A percentile compares a stretch with the other conserved stretches of the same genome.
Conservation (phyloP, 352 stramenopile genomes). For the Blastocystis hominis region DNA sequence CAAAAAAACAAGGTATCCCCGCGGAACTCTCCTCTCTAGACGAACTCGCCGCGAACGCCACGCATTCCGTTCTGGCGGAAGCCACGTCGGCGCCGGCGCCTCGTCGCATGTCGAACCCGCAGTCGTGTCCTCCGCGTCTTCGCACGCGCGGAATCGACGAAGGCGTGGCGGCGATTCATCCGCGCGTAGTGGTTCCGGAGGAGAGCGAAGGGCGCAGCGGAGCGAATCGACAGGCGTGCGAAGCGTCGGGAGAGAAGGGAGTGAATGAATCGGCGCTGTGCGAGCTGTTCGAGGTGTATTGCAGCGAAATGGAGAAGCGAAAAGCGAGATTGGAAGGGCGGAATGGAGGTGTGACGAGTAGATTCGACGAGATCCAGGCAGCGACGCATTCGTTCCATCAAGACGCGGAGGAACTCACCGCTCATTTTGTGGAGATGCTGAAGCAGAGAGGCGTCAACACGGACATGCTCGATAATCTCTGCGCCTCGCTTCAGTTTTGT, state of each 20-base stretch:
- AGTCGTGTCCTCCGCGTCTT: neutral
- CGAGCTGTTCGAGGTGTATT: conserved; percentile 28
- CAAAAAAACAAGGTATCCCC: neutral
- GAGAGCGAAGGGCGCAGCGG: neutral
- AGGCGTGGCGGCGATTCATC: neutral
- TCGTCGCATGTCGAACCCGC: neutral
- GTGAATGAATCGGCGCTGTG: neutral
- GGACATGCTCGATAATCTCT: neutral
- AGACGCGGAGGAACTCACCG: neutral
- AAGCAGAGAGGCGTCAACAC: neutral
- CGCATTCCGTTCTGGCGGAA: neutral
- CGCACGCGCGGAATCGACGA: neutral
- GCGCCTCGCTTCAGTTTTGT: neutral
- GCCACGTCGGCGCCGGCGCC: neutral
- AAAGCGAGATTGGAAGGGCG: neutral
- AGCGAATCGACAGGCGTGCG: neutral
- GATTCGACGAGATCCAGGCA: neutral
- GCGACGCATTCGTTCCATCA: neutral
- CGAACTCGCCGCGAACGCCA: neutral
- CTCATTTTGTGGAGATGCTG: neutral
- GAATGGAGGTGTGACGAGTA: neutral
- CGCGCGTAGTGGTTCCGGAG: neutral
- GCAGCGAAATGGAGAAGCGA: neutral
- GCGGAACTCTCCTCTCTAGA: no score
- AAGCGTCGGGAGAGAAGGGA: neutral